Conservation (phyloP, 2,329 filamentous ascomycete genomes). For the Cladosporium sp. region DNA sequence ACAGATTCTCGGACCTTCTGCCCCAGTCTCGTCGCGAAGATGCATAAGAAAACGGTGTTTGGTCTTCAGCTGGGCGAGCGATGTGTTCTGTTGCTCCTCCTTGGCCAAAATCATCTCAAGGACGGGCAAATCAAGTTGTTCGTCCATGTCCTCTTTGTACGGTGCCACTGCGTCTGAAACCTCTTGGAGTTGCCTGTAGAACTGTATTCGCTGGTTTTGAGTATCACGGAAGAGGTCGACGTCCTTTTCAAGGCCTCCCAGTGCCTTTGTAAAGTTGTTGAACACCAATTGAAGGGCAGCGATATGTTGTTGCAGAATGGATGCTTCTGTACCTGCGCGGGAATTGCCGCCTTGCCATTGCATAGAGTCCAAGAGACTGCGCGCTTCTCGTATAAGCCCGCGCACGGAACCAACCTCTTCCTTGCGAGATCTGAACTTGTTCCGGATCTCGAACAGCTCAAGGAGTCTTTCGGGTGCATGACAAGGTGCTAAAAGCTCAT, state of each 20-base stretch:
- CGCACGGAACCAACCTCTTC: conserved; percentile 62
- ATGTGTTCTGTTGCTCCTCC: conserved; percentile 53
- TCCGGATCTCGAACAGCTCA: conserved; percentile 44
- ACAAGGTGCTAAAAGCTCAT: conserved; percentile 57
- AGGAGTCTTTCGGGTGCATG: conserved; percentile 65
- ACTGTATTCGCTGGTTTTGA: conserved; percentile 84
- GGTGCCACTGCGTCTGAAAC: conserved; percentile 84
- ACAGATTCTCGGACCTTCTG: conserved; percentile 58
- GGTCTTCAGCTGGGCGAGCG: conserved; percentile 60
- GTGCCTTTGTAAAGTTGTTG: conserved; percentile 49
- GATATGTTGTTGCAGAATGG: conserved; percentile 62
- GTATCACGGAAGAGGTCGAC: conserved; percentile 69
- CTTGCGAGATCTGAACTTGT: conserved; percentile 45
- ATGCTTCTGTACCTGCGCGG: conserved; percentile 59
- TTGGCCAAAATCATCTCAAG: conserved; percentile 38
- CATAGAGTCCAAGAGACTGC: conserved; percentile 57
- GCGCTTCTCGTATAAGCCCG: conserved; percentile 64
- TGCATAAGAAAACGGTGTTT: conserved; percentile 73
- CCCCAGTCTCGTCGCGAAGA: conserved; percentile 57
- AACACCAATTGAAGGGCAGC: conserved; percentile 53
- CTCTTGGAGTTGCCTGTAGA: conserved; percentile 82
- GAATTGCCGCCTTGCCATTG: conserved; percentile 54
- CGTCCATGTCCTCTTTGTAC: conserved; percentile 61
- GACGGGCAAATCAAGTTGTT: conserved; percentile 51
- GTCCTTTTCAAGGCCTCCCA: conserved; percentile 60